A percentile compares a stretch with the other conserved stretches of the same genome.
Evolutionary conservation across 2,329 filamentous ascomycete genomes (phyloP).

Genomic region (Epichloe gansuensis): DNA sequence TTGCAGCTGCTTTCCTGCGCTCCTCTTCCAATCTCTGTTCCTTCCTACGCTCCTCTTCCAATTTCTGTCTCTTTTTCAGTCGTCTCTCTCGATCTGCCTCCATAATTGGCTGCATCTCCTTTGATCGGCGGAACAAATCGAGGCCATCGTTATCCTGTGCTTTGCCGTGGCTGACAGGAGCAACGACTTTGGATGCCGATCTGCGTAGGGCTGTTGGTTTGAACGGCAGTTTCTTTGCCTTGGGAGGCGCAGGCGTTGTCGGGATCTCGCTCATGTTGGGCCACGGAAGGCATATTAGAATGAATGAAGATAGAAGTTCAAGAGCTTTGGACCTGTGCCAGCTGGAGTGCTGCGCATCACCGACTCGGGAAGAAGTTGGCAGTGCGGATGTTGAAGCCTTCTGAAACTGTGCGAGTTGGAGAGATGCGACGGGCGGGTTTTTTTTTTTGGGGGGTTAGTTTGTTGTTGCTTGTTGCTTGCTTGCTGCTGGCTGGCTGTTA

Average conservation of each 20-base stretch:
- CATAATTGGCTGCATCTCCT: conserved; percentile 35
- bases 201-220: conserved; percentile 34
- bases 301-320: not conserved
- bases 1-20: conserved; percentile 5
- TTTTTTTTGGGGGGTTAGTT: not conserved
- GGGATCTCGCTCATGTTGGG: conserved; percentile 21
- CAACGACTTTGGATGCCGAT: conserved; percentile 11
- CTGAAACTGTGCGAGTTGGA: not conserved
- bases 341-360: not conserved
- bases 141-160: conserved; percentile 24
- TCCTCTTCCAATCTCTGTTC: conserved; percentile 13
- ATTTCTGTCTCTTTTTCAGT: conserved; percentile 15
- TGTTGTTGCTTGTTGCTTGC: not conserved
- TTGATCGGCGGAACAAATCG: conserved; percentile 37
- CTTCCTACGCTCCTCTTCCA: conserved; percentile 10
- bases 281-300: not conserved
- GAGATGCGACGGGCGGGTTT: not conserved
- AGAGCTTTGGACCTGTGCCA: not conserved
- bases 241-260: conserved; percentile 14
- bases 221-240: conserved; percentile 34
- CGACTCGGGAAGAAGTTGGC: not conserved
- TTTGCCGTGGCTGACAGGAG: conserved; percentile 8
- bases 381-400: not conserved
- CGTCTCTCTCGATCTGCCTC: conserved; percentile 27
- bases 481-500: not conserved